Evolutionary conservation across 495 filamentous ascomycete genomes (phyloP), one percentile per base, ranked within the genome.

Genomic region (Talaromyces stipitatus): DNA sequence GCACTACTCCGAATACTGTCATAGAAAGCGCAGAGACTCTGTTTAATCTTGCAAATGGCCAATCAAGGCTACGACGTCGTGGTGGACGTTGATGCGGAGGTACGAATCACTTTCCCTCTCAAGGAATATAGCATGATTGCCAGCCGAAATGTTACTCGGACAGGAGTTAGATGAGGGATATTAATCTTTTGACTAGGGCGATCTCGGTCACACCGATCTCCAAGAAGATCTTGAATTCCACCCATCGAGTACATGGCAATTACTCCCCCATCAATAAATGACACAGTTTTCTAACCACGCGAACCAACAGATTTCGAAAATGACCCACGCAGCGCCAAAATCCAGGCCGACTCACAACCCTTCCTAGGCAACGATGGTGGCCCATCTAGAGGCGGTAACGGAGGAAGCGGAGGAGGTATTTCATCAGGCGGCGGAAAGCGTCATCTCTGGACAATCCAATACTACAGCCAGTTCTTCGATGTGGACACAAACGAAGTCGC

Each of bases 211-310:
- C 74, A 97, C 94, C 30, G 94, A 98, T 72, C 85, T 97, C 11
- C 89, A 97, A 78, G 92, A 96, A 68, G 95, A 97, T 76, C 91
- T 97, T 61, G 95, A 97, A 81, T 98, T 98, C 77, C 94, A 98
- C 80, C 85, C 88, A 63, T 96, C 91, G 46, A 89, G 87, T 90
- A 74, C 62, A 74, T 65, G 10, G 16, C 24, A 22, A 0, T 45
- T 9, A 43, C 8, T 16, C 47, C 24, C n/a, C 14, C 12, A 30
- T 30, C 51, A 1, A 28, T 28, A 16, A 22, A 7, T 22, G 43
- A 38, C n/a, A 61, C 24, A 23, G 20, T 27, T 23, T 12, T 33
- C 33, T 41, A 41, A 41, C 36, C 36, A 18, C 18, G 29, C 28
- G 11, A 24, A 32, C 18, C 45, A 55, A 24, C 57, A 87, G 77